Conservation (phyloP, 352 stramenopile species). For the Proteromonas lacertae region DNA sequence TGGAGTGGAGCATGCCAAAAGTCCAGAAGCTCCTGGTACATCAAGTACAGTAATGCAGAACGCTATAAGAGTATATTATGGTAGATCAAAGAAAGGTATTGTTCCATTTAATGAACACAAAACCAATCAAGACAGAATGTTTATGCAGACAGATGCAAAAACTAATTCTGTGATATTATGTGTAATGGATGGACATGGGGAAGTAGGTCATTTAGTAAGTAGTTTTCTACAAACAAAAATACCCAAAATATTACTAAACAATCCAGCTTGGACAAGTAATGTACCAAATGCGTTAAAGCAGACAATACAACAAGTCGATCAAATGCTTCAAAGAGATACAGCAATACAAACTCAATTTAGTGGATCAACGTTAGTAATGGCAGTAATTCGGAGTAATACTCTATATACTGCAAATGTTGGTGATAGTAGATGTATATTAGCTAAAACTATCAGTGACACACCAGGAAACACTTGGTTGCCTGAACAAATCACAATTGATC, state of each 20-base stretch:
- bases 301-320: neutral
- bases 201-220: conserved; percentile 63
- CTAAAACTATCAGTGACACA: conserved; percentile 2
- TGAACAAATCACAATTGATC: conserved; percentile 66
- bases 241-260: conserved; percentile 43
- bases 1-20: too few relatives aligned
- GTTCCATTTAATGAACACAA: conserved; percentile 73
- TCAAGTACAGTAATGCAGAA: too few relatives aligned
- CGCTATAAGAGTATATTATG: too few relatives aligned
- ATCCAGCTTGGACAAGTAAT: conserved; percentile 12
- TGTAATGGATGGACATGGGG: conserved; percentile 77
- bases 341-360: conserved; percentile 45
- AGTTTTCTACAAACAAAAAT: conserved; percentile 45
- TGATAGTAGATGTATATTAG: conserved; percentile 65
- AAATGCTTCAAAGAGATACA: conserved; percentile 10
- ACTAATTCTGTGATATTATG: conserved; percentile 64
- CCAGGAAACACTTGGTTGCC: conserved; percentile 7
- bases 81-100: conserved; percentile 37
- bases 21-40: too few relatives aligned
- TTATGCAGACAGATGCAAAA: conserved; percentile 54
- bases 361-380: conserved; percentile 38
- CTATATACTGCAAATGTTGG: conserved; percentile 79
- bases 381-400: conserved; percentile 29
- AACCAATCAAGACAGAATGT: conserved; percentile 83
- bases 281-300: neutral